These are phyloP conservation scores for Bauhinia variegata DNA, from an alignment of 306 rosid species.

Conservation along the genomic window DNA sequence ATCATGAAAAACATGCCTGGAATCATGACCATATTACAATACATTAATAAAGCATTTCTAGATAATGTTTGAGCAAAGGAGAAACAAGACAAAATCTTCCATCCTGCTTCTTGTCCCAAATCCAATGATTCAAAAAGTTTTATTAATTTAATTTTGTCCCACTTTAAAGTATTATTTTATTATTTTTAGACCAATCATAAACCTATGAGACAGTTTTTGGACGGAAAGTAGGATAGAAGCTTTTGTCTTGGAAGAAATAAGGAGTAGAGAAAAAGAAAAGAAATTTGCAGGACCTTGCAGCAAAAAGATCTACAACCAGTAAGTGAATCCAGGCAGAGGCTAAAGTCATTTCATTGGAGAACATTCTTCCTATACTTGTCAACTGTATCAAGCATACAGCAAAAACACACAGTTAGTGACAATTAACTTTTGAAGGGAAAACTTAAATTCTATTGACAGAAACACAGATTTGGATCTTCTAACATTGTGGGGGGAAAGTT, in stretches of 20 bases:
- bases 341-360: conserved; percentile 77
- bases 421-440: conserved; percentile 2
- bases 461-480: too few relatives aligned
- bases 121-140: too few relatives aligned
- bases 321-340: conserved; percentile 97
- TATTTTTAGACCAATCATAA: too few relatives aligned
- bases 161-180: too few relatives aligned
- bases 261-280: background rate
- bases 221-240: too few relatives aligned
- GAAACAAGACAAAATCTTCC: too few relatives aligned
- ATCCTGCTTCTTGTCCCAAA: too few relatives aligned
- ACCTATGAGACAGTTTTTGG: too few relatives aligned
- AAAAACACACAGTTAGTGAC: conserved; percentile 12
- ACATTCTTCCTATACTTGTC: conserved; percentile 72
- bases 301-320: conserved; percentile 78
- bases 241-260: background rate
- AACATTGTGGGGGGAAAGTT: too few relatives aligned
- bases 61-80: background rate
- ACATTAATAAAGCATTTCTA: conserved; percentile 8
- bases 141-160: too few relatives aligned
- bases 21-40: conserved; percentile 11
- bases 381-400: conserved; percentile 55
- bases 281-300: conserved; percentile 67
- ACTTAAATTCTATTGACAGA: conserved; percentile 15
- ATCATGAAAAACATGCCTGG: conserved; percentile 80